Percentiles rank a stretch among this genome's conserved stretches.
These are phyloP conservation scores for Aspergillus kassunensis DNA, from an alignment of 495 filamentous ascomycete species.

Conservation along the genomic window DNA sequence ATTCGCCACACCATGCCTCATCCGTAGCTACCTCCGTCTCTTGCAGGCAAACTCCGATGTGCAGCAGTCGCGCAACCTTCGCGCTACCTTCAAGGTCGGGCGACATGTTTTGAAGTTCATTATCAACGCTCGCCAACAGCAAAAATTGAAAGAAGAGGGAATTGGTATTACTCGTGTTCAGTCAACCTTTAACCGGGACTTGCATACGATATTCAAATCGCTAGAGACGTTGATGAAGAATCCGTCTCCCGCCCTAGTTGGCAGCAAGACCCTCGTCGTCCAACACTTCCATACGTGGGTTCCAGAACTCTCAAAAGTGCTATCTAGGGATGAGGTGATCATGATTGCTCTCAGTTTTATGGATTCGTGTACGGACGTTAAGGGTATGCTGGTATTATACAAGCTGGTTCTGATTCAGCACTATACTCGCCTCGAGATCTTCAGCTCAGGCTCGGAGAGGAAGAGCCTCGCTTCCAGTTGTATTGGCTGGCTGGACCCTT, in stretches of 20 bases:
- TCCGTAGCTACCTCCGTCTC: constrained; percentile 79
- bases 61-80: constrained; percentile 75
- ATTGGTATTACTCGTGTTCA: constrained; percentile 80
- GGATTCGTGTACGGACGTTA: constrained; percentile 81
- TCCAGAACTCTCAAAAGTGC: constrained; percentile 73
- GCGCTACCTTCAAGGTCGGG: constrained; percentile 93
- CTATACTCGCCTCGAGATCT: constrained; percentile 74
- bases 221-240: constrained; percentile 87
- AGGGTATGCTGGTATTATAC: constrained; percentile 91
- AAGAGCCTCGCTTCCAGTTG: constrained; percentile 74
- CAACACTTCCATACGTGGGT: constrained; percentile 98
- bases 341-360: constrained; percentile 91
- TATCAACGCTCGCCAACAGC: constrained; percentile 79
- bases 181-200: constrained; percentile 75
- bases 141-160: constrained; percentile 81
- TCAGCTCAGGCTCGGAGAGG: constrained; percentile 70
- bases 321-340: constrained; percentile 80
- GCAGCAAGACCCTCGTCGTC: constrained; percentile 90
- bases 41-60: constrained; percentile 73
- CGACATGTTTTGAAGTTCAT: constrained; percentile 93
- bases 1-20: constrained; percentile 86
- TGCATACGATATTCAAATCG: constrained; percentile 83
- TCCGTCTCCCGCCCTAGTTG: constrained; percentile 75
- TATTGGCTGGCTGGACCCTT: constrained; percentile 84
- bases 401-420: constrained; percentile 91